Evolutionary conservation across 2,329 filamentous ascomycete genomes (phyloP).

Genomic region (Ampelomyces quisqualis): DNA sequence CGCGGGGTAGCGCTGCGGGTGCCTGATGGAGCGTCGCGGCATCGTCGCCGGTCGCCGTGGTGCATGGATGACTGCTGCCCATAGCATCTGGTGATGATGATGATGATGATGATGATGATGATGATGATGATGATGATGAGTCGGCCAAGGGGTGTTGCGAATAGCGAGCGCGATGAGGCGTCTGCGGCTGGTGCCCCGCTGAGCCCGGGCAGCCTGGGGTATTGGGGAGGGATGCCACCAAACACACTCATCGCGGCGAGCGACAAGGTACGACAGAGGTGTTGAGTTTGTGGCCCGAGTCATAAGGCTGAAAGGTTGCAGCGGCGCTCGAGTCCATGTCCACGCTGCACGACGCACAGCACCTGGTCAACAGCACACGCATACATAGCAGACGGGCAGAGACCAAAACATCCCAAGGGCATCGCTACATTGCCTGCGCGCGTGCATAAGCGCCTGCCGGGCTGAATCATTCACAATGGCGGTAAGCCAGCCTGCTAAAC

Average conservation of each 20-base stretch:
- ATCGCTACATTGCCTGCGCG: slow-evolving; percentile 17
- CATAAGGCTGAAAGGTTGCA: slow-evolving; percentile 36
- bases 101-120: no score
- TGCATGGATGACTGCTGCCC: slow-evolving; percentile 29
- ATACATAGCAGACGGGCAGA: no score
- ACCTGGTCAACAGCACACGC: slow-evolving; percentile 13
- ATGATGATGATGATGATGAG: no score
- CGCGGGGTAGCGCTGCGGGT: slow-evolving; percentile 38
- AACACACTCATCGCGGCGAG: no score
- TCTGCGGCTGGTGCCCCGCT: slow-evolving; percentile 14
- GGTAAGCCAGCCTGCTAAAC: slow-evolving; percentile 37
- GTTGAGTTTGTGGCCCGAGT: no score
- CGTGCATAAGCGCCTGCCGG: slow-evolving; percentile 41
- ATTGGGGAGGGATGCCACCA: no score
- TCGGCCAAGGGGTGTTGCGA: slow-evolving; percentile 11
- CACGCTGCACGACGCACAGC: slow-evolving; percentile 14
- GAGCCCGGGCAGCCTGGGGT: slow-evolving; percentile 23
- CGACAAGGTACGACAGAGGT: slow-evolving; percentile 3
- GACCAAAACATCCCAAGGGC: no score
- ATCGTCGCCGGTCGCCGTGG: slow-evolving; percentile 11
- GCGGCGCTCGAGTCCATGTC: slow-evolving; percentile 25
- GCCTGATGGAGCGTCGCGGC: slow-evolving; percentile 34
- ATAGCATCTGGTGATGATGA: slow-evolving; percentile 35
- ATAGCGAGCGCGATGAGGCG: slow-evolving; percentile 6
- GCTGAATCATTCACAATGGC: slow-evolving; percentile 43